phyloP scores from a whole-genome alignment of 2,329 filamentous ascomycete genomes.

The Diaporthe sp. region DNA sequence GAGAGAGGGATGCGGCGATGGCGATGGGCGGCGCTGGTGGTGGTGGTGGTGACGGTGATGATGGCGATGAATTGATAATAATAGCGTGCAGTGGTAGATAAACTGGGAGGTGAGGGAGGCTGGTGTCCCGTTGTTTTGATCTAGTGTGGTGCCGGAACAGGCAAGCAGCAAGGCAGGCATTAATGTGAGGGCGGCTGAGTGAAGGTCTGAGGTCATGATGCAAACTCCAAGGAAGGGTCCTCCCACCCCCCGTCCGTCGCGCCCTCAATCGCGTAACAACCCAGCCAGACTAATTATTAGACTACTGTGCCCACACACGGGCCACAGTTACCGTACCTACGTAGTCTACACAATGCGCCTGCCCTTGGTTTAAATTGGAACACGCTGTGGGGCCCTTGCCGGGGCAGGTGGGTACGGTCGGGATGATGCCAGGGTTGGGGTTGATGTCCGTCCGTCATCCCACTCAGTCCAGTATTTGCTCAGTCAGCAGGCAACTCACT shows the following conservation, averaged over 20 bases:
- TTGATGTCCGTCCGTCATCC: neutral
- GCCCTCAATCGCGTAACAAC: slow-evolving; percentile 22
- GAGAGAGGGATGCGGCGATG: neutral
- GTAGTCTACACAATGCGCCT: slow-evolving; percentile 4
- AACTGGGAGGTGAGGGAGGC: slow-evolving; percentile 27
- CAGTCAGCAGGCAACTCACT: neutral
- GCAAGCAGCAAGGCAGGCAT: slow-evolving; percentile 23
- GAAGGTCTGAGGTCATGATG: slow-evolving; percentile 33
- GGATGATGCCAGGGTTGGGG: neutral
- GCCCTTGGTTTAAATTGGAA: slow-evolving; percentile 24
- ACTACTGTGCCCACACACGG: neutral
- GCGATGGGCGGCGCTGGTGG: neutral
- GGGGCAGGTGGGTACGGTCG: neutral
- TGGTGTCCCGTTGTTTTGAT: slow-evolving; percentile 29
- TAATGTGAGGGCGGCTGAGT: slow-evolving; percentile 25
- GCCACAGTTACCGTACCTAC: neutral
- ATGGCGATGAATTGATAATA: neutral
- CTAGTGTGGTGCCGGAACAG: slow-evolving; percentile 31
- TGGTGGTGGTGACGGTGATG: neutral
- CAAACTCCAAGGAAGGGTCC: slow-evolving; percentile 30
- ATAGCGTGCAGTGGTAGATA: neutral
- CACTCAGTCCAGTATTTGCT: neutral
- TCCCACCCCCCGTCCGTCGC: slow-evolving; percentile 12
- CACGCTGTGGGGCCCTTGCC: neutral
- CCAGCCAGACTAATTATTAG: neutral